Evolutionary conservation across 257 asterid genomes (phyloP), one percentile per base, ranked within the genome.

Genomic region (Anisodus acutangulus): DNA sequence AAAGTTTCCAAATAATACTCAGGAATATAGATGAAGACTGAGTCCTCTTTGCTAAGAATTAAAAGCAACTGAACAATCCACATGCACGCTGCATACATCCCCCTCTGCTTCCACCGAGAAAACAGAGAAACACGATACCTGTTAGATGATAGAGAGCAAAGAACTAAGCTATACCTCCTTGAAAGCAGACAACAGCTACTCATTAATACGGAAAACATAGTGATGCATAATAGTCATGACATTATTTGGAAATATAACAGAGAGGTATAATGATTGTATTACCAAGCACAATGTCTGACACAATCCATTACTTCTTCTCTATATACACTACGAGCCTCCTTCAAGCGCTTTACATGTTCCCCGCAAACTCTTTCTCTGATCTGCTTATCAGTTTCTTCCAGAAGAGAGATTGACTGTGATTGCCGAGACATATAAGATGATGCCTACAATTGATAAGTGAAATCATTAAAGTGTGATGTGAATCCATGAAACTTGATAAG

Each of bases 211-310:
- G 57, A 49, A 81, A 49, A 81, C 55, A 47, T 43, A 43, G n/a
- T 43, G 72, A 67, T 67, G 60, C 19, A 63, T 62, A 5, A 60
- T 41, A 43, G 60, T 47, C 78, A 81, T n/a, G 16, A 19, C 64
- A 63, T 43, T 22, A 67, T 43, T 49, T 45, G 78, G 76, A 81
- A 81, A 45, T 81, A 63, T 22, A 45, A 81, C 60, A 63, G 31
- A 63, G 63, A 81, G 12, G 64, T 15, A 19, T 5, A 35, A 53
- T 78, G 83, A 78, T 54, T 57, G 47, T 45, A 43, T 66, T 95
- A 95, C 99, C 99, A 95, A 86, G 97, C 95, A 90, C 95, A 93
- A 89, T 93, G 98, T 90, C 99, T 89, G 88, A 94, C 94, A 88
- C 98, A 94, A 85, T 95, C 95, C 94, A 93, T 90, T 86, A 92